Evolutionary conservation across 2,329 filamentous ascomycete species (phyloP), one percentile per base, ranked within the genome.

Genomic region (Chaetomium strumarium): DNA sequence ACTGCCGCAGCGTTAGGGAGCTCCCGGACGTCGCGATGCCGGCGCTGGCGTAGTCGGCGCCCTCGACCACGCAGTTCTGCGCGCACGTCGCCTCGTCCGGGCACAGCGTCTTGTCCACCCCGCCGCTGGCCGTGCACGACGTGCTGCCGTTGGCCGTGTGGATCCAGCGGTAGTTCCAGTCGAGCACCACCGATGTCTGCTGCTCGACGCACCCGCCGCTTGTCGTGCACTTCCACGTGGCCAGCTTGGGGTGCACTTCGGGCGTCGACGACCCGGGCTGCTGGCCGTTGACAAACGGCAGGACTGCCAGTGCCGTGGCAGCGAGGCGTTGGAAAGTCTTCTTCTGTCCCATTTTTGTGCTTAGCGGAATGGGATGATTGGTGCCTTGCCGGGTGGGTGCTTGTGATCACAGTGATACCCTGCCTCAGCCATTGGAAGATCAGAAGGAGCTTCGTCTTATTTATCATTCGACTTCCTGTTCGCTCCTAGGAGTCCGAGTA

Each of bases 51-150:
- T 80, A 79, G 63, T 77, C 60, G 49, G 75, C 70, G 19, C 74
- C 75, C 46, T 79, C 74, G 37, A 79, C 67, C 30, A 75, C 68
- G 59, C 77, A 80, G 63, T 76, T 77, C 54, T 70, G 59, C 0
- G 74, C 70, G 58, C 77, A 80, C 0, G 70, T 68, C 31, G 62
- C 66, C 51, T 68, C 67, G 56, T 72, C 69, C 0, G 73, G 70
- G 60, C 74, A 76, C 17, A 56, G 53, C 3, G 59, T 61, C 20
- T 45, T 29, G 58, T 62, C 59, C 41, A 60, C 30, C 14, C 51
- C 46, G 19, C 44, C 50, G 33, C 12, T 10, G 19, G 53, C 39
- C 14, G 49, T 41, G 59, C 59, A 63, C 1, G 57, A 30, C 24
- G 38, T 33, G 24, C 50, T 39, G 56, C 59, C 43, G 45, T 45